A percentile compares a stretch with the other conserved stretches of the same genome.
Evolutionary conservation across 768 basidiomycete genomes (phyloP).

Genomic region (Mycena haematopus): DNA sequence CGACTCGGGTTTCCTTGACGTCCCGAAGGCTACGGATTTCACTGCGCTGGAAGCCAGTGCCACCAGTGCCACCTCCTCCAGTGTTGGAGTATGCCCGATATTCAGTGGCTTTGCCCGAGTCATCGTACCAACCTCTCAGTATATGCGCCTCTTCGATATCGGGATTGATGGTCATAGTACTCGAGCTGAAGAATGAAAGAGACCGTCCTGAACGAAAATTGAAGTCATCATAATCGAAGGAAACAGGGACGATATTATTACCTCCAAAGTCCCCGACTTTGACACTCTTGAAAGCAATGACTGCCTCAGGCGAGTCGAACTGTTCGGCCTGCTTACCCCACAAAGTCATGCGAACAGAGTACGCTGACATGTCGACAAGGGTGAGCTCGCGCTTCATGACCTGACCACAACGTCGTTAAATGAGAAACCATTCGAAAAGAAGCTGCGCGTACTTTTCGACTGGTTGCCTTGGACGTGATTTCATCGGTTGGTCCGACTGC

Average conservation of each 20-base stretch:
- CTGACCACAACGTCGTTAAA: slow-evolving; percentile 44
- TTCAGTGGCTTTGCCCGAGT: slow-evolving; percentile 59
- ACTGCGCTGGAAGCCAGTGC: slow-evolving; percentile 65
- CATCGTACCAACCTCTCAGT: slow-evolving; percentile 93
- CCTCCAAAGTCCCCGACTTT: slow-evolving; percentile 94
- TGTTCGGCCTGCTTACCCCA: slow-evolving; percentile 97
- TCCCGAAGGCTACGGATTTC: slow-evolving; percentile 78
- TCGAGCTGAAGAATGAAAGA: slow-evolving; percentile 82
- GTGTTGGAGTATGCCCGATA: slow-evolving; percentile 76
- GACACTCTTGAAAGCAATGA: slow-evolving; percentile 93
- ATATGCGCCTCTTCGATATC: slow-evolving; percentile 89
- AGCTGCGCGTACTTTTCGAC: slow-evolving; percentile 59
- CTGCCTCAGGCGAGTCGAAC: slow-evolving; percentile 64
- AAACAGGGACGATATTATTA: slow-evolving; percentile 33
- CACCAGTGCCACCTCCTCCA: slow-evolving; percentile 42
- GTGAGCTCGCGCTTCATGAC: slow-evolving; percentile 89
- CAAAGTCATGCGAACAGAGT: slow-evolving; percentile 82
- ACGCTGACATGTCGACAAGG: slow-evolving; percentile 84
- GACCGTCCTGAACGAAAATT: slow-evolving; percentile 63
- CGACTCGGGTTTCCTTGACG: slow-evolving; percentile 79
- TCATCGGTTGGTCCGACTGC: slow-evolving; percentile 72
- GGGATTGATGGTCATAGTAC: slow-evolving; percentile 85
- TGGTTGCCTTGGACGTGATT: slow-evolving; percentile 77
- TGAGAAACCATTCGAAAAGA: slow-evolving; percentile 3
- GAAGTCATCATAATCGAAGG: background rate